These are phyloP conservation scores for Phaffomyces thermotolerans DNA, from an alignment of 805 yeast species.

Conservation along the genomic window DNA sequence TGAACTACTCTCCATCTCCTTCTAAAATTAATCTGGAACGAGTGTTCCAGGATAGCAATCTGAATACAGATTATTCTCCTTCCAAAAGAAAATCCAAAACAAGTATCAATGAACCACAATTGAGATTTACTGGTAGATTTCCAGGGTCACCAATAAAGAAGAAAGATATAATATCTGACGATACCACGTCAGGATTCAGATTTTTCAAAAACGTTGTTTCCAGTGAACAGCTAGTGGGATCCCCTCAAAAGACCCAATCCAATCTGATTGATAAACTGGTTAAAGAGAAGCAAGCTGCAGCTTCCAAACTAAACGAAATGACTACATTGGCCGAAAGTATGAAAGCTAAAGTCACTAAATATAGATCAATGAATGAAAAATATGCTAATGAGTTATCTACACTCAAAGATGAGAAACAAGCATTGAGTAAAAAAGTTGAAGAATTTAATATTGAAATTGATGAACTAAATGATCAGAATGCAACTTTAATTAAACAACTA, in stretches of 20 bases:
- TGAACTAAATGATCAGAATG: constrained; percentile 15
- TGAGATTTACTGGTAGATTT: constrained; percentile 17
- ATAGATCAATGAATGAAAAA: constrained; percentile 10
- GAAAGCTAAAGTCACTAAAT: constrained; percentile 29
- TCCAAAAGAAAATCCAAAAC: constrained; percentile 6
- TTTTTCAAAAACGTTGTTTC: constrained; percentile 15
- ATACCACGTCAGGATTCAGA: constrained; percentile 15
- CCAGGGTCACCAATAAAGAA: constrained; percentile 18
- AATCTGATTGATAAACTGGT: constrained; percentile 32
- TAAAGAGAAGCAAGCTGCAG: constrained; percentile 30
- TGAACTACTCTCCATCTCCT: constrained; percentile 25
- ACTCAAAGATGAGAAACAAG: constrained; percentile 1
- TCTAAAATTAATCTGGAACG: constrained; percentile 16
- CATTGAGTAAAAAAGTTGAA: constrained; percentile 7
- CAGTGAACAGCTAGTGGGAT: constrained; percentile 22
- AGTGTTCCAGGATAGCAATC: constrained; percentile 18
- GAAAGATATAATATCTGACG: neutral
- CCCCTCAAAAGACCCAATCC: constrained; percentile 26
- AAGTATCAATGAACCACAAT: constrained; percentile 11
- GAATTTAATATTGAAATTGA: constrained; percentile 8
- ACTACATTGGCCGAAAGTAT: constrained; percentile 27
- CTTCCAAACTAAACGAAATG: constrained; percentile 25
- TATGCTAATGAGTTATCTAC: no score
- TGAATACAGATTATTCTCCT: constrained; percentile 14
- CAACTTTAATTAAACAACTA: constrained; percentile 17